Evolutionary conservation across 768 basidiomycete genomes (phyloP).

Genomic region (Leucocoprinus sp.): DNA sequence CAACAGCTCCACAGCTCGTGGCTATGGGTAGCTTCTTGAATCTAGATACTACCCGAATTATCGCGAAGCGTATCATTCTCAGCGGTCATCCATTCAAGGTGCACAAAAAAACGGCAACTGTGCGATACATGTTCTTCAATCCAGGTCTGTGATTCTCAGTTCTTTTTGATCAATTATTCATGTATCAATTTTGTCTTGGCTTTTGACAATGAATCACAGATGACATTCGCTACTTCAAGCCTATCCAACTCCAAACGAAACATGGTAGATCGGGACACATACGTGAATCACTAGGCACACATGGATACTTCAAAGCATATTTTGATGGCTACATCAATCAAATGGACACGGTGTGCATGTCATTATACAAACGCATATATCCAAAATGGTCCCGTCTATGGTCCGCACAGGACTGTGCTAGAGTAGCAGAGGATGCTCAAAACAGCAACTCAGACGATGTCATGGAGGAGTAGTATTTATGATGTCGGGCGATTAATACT

Average conservation of each 20-base stretch:
- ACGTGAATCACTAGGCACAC: conserved; percentile 87
- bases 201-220: conserved; percentile 43
- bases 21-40: conserved; percentile 84
- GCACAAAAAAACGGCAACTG: conserved; percentile 93
- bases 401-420: conserved; percentile 20
- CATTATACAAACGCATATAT: conserved; percentile 89
- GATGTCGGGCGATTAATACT: too few relatives aligned
- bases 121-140: conserved; percentile 99
- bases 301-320: conserved; percentile 96
- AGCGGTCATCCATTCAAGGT: conserved; percentile 97
- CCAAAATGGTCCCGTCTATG: conserved; percentile 75
- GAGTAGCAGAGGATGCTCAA: not conserved
- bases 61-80: conserved; percentile 89
- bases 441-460: not conserved
- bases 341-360: conserved; percentile 97
- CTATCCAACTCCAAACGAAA: conserved; percentile 90
- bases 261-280: conserved; percentile 86
- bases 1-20: conserved; percentile 70
- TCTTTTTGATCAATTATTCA: conserved; percentile 9
- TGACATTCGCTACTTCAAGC: conserved; percentile 88
- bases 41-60: conserved; percentile 84
- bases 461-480: conserved; percentile 6
- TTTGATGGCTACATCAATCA: conserved; percentile 90
- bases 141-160: conserved; percentile 40
- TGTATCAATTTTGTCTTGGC: too few relatives aligned